Evolutionary conservation across 805 yeast genomes (phyloP).

Genomic region (Yarrowia porcina): DNA sequence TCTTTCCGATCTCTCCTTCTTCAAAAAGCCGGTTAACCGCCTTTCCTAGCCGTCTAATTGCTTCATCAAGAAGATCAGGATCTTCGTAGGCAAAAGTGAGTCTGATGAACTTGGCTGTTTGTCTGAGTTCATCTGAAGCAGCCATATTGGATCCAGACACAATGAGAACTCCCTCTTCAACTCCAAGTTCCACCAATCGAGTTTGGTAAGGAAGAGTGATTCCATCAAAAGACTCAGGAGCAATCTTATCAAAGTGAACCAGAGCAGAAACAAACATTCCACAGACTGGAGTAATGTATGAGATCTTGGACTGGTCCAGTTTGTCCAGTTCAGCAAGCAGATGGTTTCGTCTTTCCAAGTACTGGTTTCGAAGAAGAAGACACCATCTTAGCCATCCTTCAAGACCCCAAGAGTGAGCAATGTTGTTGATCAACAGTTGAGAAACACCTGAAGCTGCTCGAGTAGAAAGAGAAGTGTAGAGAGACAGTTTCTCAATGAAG

Average conservation of each 20-base stretch:
- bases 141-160: slow-evolving; percentile 19
- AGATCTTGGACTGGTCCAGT: slow-evolving; percentile 33
- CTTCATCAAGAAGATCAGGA: slow-evolving; percentile 17
- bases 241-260: slow-evolving; percentile 9
- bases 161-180: slow-evolving; percentile 13
- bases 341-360: slow-evolving; percentile 4
- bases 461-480: slow-evolving; percentile 1
- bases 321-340: background rate
- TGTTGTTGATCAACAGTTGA: slow-evolving; percentile 16
- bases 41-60: background rate
- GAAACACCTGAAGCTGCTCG: slow-evolving; percentile 2
- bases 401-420: slow-evolving; percentile 18
- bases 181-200: background rate
- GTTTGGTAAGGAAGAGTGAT: background rate
- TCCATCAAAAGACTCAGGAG: background rate
- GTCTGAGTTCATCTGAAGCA: background rate
- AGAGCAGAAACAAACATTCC: slow-evolving; percentile 44
- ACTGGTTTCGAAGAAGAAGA: slow-evolving; percentile 3
- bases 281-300: slow-evolving; percentile 45
- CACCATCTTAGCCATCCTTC: slow-evolving; percentile 14
- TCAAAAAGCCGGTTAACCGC: slow-evolving; percentile 4
- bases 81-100: slow-evolving; percentile 25
- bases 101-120: background rate
- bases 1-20: background rate
- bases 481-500: slow-evolving; percentile 46